Percentiles rank a stretch among this genome's conserved stretches.
Conservation (phyloP, 768 basidiomycete genomes). For the Clathrus columnatus region DNA sequence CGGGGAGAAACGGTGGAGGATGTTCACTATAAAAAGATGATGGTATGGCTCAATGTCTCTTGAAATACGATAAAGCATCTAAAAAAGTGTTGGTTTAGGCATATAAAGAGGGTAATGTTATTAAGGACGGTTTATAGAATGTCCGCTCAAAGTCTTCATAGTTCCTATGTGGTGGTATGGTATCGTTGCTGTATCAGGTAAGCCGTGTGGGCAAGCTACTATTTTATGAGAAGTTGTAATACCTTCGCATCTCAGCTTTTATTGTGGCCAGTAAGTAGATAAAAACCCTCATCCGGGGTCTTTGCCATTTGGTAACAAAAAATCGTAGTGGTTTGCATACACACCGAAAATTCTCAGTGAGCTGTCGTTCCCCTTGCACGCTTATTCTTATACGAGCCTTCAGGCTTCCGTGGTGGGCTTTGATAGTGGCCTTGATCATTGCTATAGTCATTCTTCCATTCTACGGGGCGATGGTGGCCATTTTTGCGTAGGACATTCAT, state of each 20-base stretch:
- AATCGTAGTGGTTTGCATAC: background rate
- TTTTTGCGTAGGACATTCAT: background rate
- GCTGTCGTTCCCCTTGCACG: background rate
- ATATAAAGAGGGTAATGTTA: background rate
- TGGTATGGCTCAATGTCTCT: background rate
- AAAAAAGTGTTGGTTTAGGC: background rate
- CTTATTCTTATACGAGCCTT: background rate
- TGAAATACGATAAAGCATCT: background rate
- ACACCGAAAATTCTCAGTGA: background rate
- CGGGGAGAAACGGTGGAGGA: background rate
- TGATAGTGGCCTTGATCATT: background rate
- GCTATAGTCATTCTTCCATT: background rate
- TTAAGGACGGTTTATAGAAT: background rate
- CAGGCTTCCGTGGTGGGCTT: background rate
- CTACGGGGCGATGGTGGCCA: background rate
- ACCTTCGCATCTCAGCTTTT: background rate
- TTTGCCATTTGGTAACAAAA: background rate
- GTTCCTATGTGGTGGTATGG: constrained; percentile 1
- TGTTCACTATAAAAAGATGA: background rate
- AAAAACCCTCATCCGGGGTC: background rate
- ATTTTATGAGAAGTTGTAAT: background rate
- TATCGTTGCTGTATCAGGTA: background rate
- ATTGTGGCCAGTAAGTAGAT: background rate
- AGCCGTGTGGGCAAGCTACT: background rate
- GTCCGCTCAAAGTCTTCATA: background rate